Evolutionary conservation across 805 yeast genomes (phyloP), one percentile per base, ranked within the genome.

Genomic region (Monosporozyma siamensis): DNA sequence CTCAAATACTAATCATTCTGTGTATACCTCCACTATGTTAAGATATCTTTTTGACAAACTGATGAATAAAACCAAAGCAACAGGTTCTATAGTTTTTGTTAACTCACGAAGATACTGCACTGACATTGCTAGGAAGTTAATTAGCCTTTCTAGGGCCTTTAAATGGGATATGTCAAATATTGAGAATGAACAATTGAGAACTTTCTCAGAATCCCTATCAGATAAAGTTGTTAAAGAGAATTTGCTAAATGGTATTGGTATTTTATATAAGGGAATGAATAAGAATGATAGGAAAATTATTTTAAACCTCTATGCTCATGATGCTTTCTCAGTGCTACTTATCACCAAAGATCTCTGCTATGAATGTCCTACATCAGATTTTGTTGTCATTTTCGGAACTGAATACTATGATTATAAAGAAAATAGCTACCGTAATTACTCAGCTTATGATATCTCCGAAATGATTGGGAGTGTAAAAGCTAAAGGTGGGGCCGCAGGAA

Each of bases 341-440:
- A 80, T 80, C 0, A 67, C 88, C 0, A 70, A 71, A 42, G 89
- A 80, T 2, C 69, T 77, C 3, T 68, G 78, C 30, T 48, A 58
- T 34, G 68, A 63, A 48, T 59, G 62, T 6, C 86, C 89, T 0
- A 32, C 59, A 1, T 77, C 86, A 0, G 64, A 69, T 32, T 59
- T 69, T 38, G 83, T 82, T 3, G 60, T 82, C 22, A 68, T 90
- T 4, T 56, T 81, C 44, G 85, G 94, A 10, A 87, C 96, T 0
- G 80, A 77, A 51, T 67, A 61, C 15, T 82, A 68, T 54, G 92
- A 85, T 36, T 90, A 85, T 0, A 73, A 69, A 39, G 95, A 84
- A 49, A 85, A 80, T 51, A 64, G 89, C 25, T 75, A 72, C 48
- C 59, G 78, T 34, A 84, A 81, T 56, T 89, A 86, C 54, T 67